These are phyloP conservation scores for Diversispora epigaea DNA, from an alignment of 192 early-diverging fungal genomes.

Conservation along the genomic window DNA sequence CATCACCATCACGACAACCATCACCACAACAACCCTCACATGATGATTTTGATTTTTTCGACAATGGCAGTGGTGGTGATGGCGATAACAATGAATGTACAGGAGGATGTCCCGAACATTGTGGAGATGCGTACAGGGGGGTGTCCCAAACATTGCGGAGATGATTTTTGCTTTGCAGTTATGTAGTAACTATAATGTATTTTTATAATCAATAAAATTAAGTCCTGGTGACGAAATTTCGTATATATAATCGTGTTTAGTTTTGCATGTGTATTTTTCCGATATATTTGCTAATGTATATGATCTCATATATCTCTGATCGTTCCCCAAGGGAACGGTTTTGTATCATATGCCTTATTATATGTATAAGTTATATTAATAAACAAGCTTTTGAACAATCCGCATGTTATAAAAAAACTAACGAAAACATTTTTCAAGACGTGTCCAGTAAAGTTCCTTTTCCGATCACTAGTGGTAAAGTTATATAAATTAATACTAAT, in stretches of 20 bases:
- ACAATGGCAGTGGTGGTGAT: slow-evolving; percentile 12
- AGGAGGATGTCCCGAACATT: slow-evolving; percentile 23
- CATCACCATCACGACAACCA: too few relatives aligned
- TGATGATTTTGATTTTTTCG: slow-evolving; percentile 4
- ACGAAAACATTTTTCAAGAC: too few relatives aligned
- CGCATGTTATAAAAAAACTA: too few relatives aligned
- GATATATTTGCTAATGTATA: not conserved
- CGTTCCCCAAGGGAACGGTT: too few relatives aligned
- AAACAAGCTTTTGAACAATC: too few relatives aligned
- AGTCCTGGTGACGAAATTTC: not conserved
- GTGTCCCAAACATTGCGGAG: slow-evolving; percentile 23
- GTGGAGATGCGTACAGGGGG: slow-evolving; percentile 23
- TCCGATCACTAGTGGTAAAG: too few relatives aligned
- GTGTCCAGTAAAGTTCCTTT: too few relatives aligned
- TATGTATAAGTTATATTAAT: too few relatives aligned
- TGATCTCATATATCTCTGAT: too few relatives aligned
- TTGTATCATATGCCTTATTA: too few relatives aligned
- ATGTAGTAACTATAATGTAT: not conserved
- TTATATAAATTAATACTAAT: not conserved
- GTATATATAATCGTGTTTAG: not conserved
- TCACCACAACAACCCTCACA: slow-evolving; percentile 10
- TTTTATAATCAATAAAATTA: not conserved
- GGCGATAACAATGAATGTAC: slow-evolving; percentile 14
- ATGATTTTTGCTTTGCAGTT: too few relatives aligned
- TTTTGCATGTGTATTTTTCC: not conserved